Evolutionary conservation across 2,329 filamentous ascomycete genomes (phyloP).

Genomic region (Thermomyces lanuginosus): DNA sequence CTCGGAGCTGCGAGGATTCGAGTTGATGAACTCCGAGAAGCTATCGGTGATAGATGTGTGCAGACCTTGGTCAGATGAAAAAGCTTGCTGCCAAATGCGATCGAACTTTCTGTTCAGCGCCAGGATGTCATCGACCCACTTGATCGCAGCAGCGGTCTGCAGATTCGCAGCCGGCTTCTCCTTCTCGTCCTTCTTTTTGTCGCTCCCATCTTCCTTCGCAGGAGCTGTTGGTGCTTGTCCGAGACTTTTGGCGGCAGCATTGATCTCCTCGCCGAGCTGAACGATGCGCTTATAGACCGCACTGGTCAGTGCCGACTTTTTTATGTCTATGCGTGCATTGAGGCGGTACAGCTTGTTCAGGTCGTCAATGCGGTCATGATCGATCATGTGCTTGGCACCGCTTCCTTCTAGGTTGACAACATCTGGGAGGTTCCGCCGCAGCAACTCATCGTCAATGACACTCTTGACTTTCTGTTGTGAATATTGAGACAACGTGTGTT

Average conservation of each 20-base stretch:
- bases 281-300: slow-evolving; percentile 60
- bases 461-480: slow-evolving; percentile 57
- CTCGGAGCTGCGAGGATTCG: slow-evolving; percentile 71
- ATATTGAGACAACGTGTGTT: slow-evolving; percentile 58
- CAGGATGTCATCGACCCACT: slow-evolving; percentile 89
- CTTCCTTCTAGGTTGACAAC: slow-evolving; percentile 73
- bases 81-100: slow-evolving; percentile 55
- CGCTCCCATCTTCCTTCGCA: slow-evolving; percentile 21
- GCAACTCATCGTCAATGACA: slow-evolving; percentile 68
- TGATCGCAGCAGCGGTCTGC: slow-evolving; percentile 72
- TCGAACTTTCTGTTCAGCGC: slow-evolving; percentile 81
- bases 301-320: slow-evolving; percentile 52
- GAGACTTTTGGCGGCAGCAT: slow-evolving; percentile 43
- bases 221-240: slow-evolving; percentile 38
- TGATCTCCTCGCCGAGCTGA: slow-evolving; percentile 68
- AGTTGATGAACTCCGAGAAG: slow-evolving; percentile 85
- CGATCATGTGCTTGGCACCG: slow-evolving; percentile 76
- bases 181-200: slow-evolving; percentile 33
- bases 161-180: slow-evolving; percentile 41
- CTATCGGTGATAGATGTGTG: slow-evolving; percentile 72
- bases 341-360: slow-evolving; percentile 67
- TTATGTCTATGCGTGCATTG: slow-evolving; percentile 58
- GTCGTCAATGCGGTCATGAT: slow-evolving; percentile 68
- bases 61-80: slow-evolving; percentile 57
- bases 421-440: slow-evolving; percentile 59